Evolutionary conservation across 495 filamentous ascomycete species (phyloP).

Genomic region (Wilcoxina mikolae): DNA sequence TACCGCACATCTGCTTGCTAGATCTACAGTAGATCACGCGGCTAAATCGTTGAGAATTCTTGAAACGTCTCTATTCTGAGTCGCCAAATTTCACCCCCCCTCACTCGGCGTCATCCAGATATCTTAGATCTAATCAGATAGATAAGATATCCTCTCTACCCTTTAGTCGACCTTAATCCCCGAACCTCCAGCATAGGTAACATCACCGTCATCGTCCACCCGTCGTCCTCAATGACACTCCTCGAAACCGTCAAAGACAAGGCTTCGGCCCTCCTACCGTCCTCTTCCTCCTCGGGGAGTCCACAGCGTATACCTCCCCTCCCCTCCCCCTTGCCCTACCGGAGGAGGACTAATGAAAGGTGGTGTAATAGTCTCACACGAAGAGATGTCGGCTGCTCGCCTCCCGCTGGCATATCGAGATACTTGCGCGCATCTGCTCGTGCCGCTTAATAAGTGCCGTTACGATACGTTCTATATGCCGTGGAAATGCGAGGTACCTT

Average conservation of each 20-base stretch:
- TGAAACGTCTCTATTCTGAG: too few species aligned
- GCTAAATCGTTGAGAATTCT: too few species aligned
- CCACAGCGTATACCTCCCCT: not conserved
- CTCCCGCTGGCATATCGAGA: constrained; percentile 85
- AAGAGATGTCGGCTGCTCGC: constrained; percentile 83
- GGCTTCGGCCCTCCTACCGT: too few species aligned
- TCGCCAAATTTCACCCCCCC: too few species aligned
- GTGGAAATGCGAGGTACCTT: constrained; percentile 82
- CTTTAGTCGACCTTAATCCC: too few species aligned
- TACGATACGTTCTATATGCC: constrained; percentile 83
- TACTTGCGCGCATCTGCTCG: constrained; percentile 82
- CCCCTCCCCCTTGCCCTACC: not conserved
- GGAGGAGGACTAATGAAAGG: not conserved
- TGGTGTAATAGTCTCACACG: constrained; percentile 50
- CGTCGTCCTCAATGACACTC: not conserved
- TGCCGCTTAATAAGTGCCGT: constrained; percentile 89
- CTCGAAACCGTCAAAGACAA: constrained; percentile 6
- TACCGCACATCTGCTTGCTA: too few species aligned
- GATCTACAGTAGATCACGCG: too few species aligned
- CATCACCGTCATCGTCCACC: not conserved
- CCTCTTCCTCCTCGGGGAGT: not conserved
- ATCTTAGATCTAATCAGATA: too few species aligned
- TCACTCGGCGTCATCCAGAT: too few species aligned
- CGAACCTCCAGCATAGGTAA: too few species aligned
- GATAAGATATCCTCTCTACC: too few species aligned